phyloP scores from a whole-genome alignment of 2,329 filamentous ascomycete species.

The Verticillium dahliae region DNA sequence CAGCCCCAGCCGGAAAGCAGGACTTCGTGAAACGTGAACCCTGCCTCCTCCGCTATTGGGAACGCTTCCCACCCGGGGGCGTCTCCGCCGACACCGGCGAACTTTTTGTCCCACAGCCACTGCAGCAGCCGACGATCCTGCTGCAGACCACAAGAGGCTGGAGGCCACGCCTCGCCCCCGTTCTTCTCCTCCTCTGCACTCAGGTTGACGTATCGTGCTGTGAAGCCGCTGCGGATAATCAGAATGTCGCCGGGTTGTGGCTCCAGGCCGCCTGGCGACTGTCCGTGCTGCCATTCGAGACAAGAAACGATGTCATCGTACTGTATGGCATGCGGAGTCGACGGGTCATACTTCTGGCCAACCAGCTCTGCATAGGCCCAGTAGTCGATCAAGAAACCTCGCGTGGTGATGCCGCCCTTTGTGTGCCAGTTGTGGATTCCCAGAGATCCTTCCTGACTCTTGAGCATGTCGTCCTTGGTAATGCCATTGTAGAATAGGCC shows the following conservation, averaged over 20 bases:
- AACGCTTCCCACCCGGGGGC: slow-evolving; percentile 1
- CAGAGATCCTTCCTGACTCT: slow-evolving; percentile 15
- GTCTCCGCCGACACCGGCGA: not conserved
- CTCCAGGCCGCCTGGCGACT: not conserved
- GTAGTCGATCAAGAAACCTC: slow-evolving; percentile 46
- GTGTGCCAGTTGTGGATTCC: slow-evolving; percentile 17
- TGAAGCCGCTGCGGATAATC: slow-evolving; percentile 2
- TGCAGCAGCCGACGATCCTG: not conserved
- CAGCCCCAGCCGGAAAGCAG: slow-evolving; percentile 1
- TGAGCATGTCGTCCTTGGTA: slow-evolving; percentile 33
- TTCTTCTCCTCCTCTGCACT: not conserved
- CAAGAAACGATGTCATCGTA: not conserved
- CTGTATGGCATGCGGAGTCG: not conserved
- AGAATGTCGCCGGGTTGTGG: slow-evolving; percentile 43
- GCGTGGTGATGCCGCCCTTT: slow-evolving; percentile 35
- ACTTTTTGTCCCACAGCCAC: not conserved
- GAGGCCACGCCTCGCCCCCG: not conserved
- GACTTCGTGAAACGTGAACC: not conserved
- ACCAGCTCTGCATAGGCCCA: slow-evolving; percentile 32
- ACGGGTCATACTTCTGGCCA: slow-evolving; percentile 7
- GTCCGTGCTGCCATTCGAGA: not conserved
- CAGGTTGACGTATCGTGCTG: not conserved
- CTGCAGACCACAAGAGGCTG: not conserved
- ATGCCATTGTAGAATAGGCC: slow-evolving; percentile 23
- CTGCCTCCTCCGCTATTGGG: not conserved